phyloP scores from a whole-genome alignment of 768 basidiomycete genomes.

The Mycena metata region DNA sequence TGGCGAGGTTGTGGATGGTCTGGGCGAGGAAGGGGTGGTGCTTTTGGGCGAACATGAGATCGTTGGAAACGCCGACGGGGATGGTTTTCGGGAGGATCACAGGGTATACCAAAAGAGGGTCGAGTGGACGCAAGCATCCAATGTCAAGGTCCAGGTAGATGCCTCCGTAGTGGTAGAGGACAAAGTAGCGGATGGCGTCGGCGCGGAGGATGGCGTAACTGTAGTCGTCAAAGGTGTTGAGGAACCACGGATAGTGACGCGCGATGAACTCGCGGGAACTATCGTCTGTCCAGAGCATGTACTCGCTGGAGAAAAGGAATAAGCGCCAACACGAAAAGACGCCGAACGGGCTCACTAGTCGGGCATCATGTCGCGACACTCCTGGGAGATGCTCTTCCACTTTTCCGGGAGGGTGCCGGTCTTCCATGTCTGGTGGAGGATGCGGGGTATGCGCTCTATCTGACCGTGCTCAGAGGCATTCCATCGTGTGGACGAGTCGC shows the following conservation, averaged over 20 bases:
- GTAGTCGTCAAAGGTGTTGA: slow-evolving; percentile 94
- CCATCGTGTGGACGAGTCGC: slow-evolving; percentile 68
- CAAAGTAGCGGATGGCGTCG: slow-evolving; percentile 97
- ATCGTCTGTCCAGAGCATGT: slow-evolving; percentile 98
- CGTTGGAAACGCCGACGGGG: slow-evolving; percentile 97
- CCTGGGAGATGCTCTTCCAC: slow-evolving; percentile 87
- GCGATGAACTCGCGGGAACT: slow-evolving; percentile 92
- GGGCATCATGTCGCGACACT: slow-evolving; percentile 91
- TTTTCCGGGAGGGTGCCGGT: slow-evolving; percentile 83
- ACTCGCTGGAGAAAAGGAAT: slow-evolving; percentile 70
- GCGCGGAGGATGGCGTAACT: slow-evolving; percentile 94
- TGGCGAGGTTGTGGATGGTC: slow-evolving; percentile 91
- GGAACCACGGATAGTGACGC: slow-evolving; percentile 90
- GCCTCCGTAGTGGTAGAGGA: slow-evolving; percentile 95
- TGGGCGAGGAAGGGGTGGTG: slow-evolving; percentile 91
- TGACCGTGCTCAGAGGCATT: slow-evolving; percentile 73
- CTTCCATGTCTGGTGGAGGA: slow-evolving; percentile 99
- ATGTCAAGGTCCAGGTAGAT: slow-evolving; percentile 98
- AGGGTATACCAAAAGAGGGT: slow-evolving; percentile 87
- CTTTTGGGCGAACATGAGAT: slow-evolving; percentile 93
- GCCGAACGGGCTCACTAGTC: slow-evolving; percentile 83
- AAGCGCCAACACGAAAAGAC: slow-evolving; percentile 30
- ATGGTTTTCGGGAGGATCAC: slow-evolving; percentile 96
- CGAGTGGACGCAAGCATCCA: slow-evolving; percentile 88
- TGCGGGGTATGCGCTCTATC: slow-evolving; percentile 86